These are phyloP conservation scores for Hypoxylon rickii DNA, from an alignment of 495 filamentous ascomycete species.

Conservation along the genomic window DNA sequence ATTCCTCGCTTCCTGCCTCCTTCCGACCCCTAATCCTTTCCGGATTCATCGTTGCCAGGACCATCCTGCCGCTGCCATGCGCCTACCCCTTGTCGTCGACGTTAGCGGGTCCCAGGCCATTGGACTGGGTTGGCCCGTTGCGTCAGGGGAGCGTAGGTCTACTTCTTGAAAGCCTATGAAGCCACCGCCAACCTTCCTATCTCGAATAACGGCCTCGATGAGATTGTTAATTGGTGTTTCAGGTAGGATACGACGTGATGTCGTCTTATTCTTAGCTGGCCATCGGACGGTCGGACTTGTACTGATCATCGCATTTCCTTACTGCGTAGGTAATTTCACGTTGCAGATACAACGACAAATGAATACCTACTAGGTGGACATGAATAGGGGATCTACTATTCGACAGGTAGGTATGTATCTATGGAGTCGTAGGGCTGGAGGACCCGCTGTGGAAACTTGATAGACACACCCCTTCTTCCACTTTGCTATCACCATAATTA, in stretches of 20 bases:
- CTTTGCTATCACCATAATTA: not conserved
- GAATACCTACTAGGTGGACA: not conserved
- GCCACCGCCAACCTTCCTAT: slow-evolving; percentile 13
- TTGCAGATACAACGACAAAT: not conserved
- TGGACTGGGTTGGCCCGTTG: slow-evolving; percentile 5
- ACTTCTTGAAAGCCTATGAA: no score
- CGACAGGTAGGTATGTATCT: not conserved
- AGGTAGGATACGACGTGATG: slow-evolving; percentile 4
- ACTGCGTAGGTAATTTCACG: slow-evolving; percentile 2
- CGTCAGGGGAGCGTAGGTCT: no score
- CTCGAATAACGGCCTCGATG: slow-evolving; percentile 8
- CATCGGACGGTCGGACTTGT: no score
- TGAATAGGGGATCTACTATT: not conserved
- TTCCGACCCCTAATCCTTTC: not conserved
- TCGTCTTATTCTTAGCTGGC: not conserved
- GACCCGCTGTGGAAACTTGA: not conserved
- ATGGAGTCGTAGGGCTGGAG: not conserved
- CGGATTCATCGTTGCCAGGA: no score
- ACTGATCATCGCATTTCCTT: not conserved
- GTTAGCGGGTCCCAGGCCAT: slow-evolving; percentile 16
- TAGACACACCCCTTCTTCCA: not conserved
- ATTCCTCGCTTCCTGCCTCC: not conserved
- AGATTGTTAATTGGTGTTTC: slow-evolving; percentile 5
- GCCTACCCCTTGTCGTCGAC: slow-evolving; percentile 3
- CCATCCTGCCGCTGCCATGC: slow-evolving; percentile 9